Evolutionary conservation across 345 rosid species (phyloP).

Genomic region (Aquilaria sinensis): DNA sequence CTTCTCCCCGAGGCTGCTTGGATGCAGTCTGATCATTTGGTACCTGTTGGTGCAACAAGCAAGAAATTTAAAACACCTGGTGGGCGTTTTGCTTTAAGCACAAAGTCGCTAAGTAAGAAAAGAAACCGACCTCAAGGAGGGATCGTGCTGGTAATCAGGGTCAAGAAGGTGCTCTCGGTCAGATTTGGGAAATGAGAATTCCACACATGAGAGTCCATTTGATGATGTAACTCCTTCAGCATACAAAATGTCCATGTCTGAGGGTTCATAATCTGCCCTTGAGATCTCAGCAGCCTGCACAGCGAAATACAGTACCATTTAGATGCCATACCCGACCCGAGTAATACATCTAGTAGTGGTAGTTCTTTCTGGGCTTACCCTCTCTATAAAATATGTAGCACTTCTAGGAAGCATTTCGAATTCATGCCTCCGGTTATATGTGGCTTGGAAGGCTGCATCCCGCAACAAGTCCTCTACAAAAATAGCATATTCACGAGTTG

Average conservation of each 20-base stretch:
- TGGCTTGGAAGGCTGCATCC: constrained; percentile 73
- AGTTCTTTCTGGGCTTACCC: constrained; percentile 34
- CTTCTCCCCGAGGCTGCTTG: constrained; percentile 63
- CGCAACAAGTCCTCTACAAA: constrained; percentile 63
- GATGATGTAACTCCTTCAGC: constrained; percentile 69
- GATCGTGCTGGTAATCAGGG: constrained; percentile 34
- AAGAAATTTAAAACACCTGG: not conserved
- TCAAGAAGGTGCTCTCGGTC: constrained; percentile 24
- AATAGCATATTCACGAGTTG: constrained; percentile 56
- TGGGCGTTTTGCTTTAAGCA: too few relatives aligned
- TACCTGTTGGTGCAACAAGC: constrained; percentile 38
- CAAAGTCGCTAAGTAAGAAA: too few relatives aligned
- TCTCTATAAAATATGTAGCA: constrained; percentile 78
- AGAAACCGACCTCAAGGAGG: constrained; percentile 41
- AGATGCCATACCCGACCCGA: too few relatives aligned
- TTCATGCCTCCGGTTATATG: constrained; percentile 68
- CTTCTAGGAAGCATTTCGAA: constrained; percentile 57
- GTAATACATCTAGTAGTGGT: too few relatives aligned
- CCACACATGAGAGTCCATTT: constrained; percentile 65
- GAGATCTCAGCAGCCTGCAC: constrained; percentile 74
- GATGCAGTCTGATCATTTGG: constrained; percentile 76
- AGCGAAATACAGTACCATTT: too few relatives aligned
- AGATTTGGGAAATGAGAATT: constrained; percentile 56
- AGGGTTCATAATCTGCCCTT: constrained; percentile 61
- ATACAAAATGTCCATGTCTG: constrained; percentile 76